Evolutionary conservation across 495 filamentous ascomycete genomes (phyloP), one percentile per base, ranked within the genome.

Genomic region (Astrothelium subdiscretum): DNA sequence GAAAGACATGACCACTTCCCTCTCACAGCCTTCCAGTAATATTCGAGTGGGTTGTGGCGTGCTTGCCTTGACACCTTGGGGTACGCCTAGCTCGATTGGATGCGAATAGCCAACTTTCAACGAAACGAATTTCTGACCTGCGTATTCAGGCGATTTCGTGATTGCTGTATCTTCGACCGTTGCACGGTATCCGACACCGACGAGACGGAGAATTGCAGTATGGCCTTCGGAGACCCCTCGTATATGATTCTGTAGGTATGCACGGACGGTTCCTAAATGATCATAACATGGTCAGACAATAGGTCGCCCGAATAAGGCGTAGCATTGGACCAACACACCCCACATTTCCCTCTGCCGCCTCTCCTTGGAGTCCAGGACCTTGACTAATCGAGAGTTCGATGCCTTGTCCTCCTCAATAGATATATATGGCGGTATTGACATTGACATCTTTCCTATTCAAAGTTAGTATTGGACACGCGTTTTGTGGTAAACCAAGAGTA

Each of bases 31-130:
- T 77, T 98, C 91, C 57, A 98, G 76, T 62, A 98, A 74, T 60
- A 98, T 92, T 62, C 92, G 82, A 13, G 94, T 98, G n/a, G 94
- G 92, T 72, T 94, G 87, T 13, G 94, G 94, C 31, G 87, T 89
- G 73, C 84, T 92, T 1, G 91, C 95, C 75, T 83, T 89, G 60
- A 98, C 84, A 20, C 92, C 91, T 59, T 81, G 63, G 0, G 94
- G 94, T 40, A 97, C 80, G 8, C 83, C 82, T 66, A 96, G 78
- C 72, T 97, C 92, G 62, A 98, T 87, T 0, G 92, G 88, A 78
- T 98, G 94, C 44, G 91, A 94, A 74, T 88, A 98, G 69, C 95
- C 95, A 57, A 97, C 87, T 81, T 97, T 97, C 52, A 98, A 79
- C 48, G 84, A 87, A 59, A 98, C 86, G 71, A 94, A 91, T 68